Evolutionary conservation across 768 basidiomycete species (phyloP).

Genomic region (Exidia glandulosa): DNA sequence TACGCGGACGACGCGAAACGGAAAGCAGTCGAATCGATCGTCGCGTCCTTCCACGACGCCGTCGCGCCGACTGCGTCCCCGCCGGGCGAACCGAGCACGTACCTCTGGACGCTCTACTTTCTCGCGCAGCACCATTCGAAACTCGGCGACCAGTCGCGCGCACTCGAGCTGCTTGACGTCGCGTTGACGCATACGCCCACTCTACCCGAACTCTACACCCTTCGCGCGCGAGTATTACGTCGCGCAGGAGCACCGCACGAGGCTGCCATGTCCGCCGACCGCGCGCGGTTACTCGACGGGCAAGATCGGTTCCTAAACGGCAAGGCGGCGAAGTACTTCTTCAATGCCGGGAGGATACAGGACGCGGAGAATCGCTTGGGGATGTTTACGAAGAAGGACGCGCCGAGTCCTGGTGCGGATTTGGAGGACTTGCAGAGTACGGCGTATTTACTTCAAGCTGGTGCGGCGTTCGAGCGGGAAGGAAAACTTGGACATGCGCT

Average conservation of each 20-base stretch:
- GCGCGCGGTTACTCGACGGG: constrained; percentile 75
- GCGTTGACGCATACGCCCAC: constrained; percentile 86
- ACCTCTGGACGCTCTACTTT: constrained; percentile 94
- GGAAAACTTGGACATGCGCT: constrained; percentile 68
- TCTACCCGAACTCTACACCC: constrained; percentile 78
- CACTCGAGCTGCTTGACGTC: constrained; percentile 49
- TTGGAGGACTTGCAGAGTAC: constrained; percentile 94
- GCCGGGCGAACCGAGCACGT: constrained; percentile 46
- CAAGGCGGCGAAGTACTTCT: constrained; percentile 82
- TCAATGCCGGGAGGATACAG: constrained; percentile 70
- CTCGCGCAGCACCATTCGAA: constrained; percentile 81
- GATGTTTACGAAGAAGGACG: constrained; percentile 92
- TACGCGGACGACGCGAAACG: constrained; percentile 60
- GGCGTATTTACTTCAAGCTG: constrained; percentile 77
- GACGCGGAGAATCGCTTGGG: constrained; percentile 68
- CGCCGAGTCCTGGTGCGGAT: constrained; percentile 60
- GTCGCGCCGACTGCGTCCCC: constrained; percentile 9
- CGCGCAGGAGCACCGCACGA: constrained; percentile 69
- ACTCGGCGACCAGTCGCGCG: constrained; percentile 35
- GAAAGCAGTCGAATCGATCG: constrained; percentile 53
- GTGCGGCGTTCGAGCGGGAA: constrained; percentile 50
- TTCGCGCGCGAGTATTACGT: constrained; percentile 75
- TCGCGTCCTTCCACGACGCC: constrained; percentile 36
- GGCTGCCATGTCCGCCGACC: constrained; percentile 67
- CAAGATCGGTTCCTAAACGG: constrained; percentile 95